These are phyloP conservation scores for Cladosporium sp. DNA, from an alignment of 2,329 filamentous ascomycete genomes.

Conservation along the genomic window DNA sequence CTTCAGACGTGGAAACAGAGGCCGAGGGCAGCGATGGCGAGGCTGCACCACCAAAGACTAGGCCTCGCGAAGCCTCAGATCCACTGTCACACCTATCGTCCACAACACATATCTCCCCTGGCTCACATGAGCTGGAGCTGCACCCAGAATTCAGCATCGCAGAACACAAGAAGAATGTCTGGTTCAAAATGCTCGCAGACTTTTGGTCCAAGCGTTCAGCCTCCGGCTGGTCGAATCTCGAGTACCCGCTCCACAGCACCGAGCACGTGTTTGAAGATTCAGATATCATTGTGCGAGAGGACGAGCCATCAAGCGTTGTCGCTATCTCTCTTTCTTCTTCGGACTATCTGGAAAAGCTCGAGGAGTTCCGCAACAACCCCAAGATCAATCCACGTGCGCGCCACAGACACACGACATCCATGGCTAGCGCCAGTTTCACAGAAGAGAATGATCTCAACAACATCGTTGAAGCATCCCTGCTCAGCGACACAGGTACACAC, in stretches of 20 bases:
- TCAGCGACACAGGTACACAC: conserved; percentile 83
- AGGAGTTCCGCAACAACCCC: conserved; percentile 52
- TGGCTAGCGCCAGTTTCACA: conserved; percentile 22
- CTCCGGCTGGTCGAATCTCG: conserved; percentile 85
- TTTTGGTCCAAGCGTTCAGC: conserved; percentile 98
- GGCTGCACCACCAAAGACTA: conserved; percentile 67
- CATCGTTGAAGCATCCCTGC: conserved; percentile 78
- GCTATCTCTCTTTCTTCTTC: conserved; percentile 85
- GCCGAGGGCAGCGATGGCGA: conserved; percentile 64
- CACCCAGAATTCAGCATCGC: conserved; percentile 70
- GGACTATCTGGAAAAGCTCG: conserved; percentile 79
- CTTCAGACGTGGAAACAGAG: conserved; percentile 23
- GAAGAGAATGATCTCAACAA: conserved; percentile 54
- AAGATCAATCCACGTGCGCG: conserved; percentile 22
- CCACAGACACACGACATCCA: conserved; percentile 14
- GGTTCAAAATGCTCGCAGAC: conserved; percentile 93
- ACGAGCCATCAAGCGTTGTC: conserved; percentile 94
- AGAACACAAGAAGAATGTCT: conserved; percentile 85
- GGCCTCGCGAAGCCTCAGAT: conserved; percentile 43
- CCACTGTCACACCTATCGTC: conserved; percentile 37
- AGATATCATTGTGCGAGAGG: conserved; percentile 93
- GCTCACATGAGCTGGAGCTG: conserved; percentile 49
- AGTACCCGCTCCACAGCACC: conserved; percentile 76
- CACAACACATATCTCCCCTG: conserved; percentile 53
- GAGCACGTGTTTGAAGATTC: conserved; percentile 97